Evolutionary conservation across 257 asterid species (phyloP).

Genomic region (Jacaranda copaia): DNA sequence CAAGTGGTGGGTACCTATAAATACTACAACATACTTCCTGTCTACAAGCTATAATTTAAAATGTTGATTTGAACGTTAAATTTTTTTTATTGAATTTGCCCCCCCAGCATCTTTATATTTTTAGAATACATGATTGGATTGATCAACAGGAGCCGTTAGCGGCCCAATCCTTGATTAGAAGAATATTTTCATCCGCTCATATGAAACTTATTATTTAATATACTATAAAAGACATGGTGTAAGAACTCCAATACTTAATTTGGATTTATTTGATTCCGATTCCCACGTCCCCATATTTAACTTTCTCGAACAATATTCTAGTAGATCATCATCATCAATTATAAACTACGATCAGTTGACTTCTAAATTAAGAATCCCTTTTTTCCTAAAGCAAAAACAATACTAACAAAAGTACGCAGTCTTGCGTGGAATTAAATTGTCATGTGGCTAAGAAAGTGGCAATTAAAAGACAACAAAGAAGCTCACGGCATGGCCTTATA

Average conservation of each 20-base stretch:
- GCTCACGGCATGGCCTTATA: neutral
- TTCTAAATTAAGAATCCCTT: constrained; percentile 34
- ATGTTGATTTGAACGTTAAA: no score
- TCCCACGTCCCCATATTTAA: constrained; percentile 11
- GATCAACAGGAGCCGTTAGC: no score
- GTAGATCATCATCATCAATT: constrained; percentile 9
- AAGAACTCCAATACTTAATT: neutral
- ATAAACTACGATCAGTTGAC: constrained; percentile 25
- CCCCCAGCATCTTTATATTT: no score
- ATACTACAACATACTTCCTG: no score
- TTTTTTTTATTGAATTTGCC: no score
- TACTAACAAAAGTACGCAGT: neutral
- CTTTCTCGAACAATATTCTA: constrained; percentile 13
- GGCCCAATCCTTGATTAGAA: no score
- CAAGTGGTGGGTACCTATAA: no score
- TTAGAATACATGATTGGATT: no score
- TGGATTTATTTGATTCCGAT: neutral
- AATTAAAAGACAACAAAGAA: constrained; percentile 31
- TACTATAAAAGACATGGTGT: no score
- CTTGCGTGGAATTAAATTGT: constrained; percentile 37
- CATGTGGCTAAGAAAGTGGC: constrained; percentile 38
- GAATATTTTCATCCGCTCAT: no score
- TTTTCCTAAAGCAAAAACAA: constrained; percentile 28
- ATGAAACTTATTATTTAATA: no score
- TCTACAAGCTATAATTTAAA: no score